Evolutionary conservation across 768 basidiomycete genomes (phyloP).

Genomic region (Trametes maxima): DNA sequence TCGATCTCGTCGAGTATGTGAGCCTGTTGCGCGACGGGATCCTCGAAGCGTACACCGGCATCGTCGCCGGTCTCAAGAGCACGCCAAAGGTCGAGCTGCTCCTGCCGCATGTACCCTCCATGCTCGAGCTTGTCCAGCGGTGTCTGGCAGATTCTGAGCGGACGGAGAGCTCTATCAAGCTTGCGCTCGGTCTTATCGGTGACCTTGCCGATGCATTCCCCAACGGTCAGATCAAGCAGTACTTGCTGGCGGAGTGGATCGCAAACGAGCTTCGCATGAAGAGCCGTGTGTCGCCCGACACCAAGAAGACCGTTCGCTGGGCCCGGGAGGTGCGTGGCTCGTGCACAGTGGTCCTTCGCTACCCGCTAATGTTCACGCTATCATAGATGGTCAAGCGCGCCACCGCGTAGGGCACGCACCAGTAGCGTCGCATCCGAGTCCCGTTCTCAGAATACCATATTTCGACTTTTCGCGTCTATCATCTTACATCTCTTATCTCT

Average conservation of each 20-base stretch:
- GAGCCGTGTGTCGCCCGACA: conserved; percentile 72
- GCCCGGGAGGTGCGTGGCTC: conserved; percentile 74
- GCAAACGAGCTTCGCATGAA: conserved; percentile 72
- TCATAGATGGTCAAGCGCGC: conserved; percentile 77
- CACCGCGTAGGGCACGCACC: conserved; percentile 52
- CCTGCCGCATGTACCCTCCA: conserved; percentile 66
- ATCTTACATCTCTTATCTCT: conserved; percentile 22
- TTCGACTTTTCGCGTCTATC: conserved; percentile 7
- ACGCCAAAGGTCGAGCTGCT: conserved; percentile 76
- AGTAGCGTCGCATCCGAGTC: neutral
- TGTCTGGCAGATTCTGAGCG: conserved; percentile 82
- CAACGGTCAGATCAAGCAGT: conserved; percentile 76
- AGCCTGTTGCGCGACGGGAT: conserved; percentile 90
- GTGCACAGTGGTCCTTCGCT: too few relatives aligned
- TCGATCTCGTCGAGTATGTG: conserved; percentile 92
- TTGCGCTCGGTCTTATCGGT: conserved; percentile 85
- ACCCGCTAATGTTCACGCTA: neutral
- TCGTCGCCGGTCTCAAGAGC: conserved; percentile 88
- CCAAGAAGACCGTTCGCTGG: conserved; percentile 91
- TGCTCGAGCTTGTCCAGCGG: conserved; percentile 81
- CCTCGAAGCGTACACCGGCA: conserved; percentile 94
- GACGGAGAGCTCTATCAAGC: conserved; percentile 72
- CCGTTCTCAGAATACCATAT: conserved; percentile 6
- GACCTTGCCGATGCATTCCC: conserved; percentile 92
- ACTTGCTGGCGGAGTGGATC: conserved; percentile 80